Evolutionary conservation across 2,329 filamentous ascomycete genomes (phyloP).

Genomic region (Tolypocladium guangdongense): DNA sequence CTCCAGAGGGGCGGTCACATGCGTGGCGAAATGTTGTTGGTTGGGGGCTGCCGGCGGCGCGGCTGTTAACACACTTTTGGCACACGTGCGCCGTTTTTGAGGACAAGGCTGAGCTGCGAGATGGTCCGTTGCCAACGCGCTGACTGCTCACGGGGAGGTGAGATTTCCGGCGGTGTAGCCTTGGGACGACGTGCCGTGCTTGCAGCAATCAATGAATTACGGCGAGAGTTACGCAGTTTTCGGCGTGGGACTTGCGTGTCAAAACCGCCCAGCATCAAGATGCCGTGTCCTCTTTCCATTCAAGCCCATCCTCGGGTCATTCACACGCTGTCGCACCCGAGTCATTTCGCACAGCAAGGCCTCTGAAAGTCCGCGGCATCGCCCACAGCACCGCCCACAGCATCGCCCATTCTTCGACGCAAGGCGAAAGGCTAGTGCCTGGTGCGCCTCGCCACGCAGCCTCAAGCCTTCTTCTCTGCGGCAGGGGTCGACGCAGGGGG

Average conservation of each 20-base stretch:
- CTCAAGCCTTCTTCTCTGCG: constrained; percentile 1
- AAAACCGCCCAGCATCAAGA: neutral
- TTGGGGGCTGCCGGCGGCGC: neutral
- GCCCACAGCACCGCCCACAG: too few relatives aligned
- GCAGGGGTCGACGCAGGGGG: neutral
- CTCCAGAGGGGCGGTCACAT: neutral
- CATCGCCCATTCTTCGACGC: neutral
- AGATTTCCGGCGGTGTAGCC: neutral
- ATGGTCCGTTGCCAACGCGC: neutral
- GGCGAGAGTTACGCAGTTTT: neutral
- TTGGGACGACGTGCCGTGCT: neutral
- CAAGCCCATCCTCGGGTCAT: neutral
- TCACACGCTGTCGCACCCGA: neutral
- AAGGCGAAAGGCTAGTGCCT: neutral
- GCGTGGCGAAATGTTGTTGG: neutral
- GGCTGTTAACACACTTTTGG: neutral
- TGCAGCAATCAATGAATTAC: neutral
- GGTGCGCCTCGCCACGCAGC: constrained; percentile 1
- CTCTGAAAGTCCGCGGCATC: neutral
- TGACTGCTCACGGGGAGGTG: neutral
- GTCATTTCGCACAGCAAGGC: neutral
- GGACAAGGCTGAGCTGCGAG: neutral
- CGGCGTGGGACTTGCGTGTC: neutral
- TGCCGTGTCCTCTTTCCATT: neutral
- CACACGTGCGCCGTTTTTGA: neutral